A percentile compares a stretch with the other conserved stretches of the same genome.
These are phyloP conservation scores for Astragalus membranaceus DNA, from an alignment of 306 rosid species.

Conservation along the genomic window DNA sequence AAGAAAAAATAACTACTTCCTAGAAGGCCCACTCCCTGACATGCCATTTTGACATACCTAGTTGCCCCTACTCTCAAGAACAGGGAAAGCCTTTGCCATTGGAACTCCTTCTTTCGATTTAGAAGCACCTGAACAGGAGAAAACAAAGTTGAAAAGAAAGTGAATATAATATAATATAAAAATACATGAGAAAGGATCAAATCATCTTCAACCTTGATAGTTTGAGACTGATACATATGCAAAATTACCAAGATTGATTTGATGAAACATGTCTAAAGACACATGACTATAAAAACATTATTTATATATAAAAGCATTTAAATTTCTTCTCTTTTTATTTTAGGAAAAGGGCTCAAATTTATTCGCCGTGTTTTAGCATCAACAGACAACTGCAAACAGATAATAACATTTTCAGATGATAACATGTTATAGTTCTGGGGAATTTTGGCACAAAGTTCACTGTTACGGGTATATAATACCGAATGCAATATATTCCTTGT, in stretches of 20 bases:
- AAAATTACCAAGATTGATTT: neutral
- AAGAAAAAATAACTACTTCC: neutral
- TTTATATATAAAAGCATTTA: neutral
- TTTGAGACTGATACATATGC: neutral
- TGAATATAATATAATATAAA: neutral
- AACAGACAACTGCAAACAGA: neutral
- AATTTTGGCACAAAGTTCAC: neutral
- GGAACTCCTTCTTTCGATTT: constrained; percentile 74
- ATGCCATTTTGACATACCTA: constrained; percentile 45
- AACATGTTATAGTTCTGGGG: neutral
- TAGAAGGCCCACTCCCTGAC: neutral
- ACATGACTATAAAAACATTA: neutral
- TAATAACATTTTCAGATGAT: neutral
- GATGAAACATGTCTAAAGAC: neutral
- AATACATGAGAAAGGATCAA: neutral
- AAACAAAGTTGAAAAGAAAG: neutral
- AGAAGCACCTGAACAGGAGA: constrained; percentile 60
- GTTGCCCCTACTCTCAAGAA: constrained; percentile 78
- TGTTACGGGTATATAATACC: constrained; percentile 35
- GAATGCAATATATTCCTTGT: constrained; percentile 69
- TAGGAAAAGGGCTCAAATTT: neutral
- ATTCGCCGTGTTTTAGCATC: neutral
- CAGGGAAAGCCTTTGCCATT: constrained; percentile 77
- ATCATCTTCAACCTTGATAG: neutral
- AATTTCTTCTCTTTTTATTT: neutral